Evolutionary conservation across 768 basidiomycete genomes (phyloP), one percentile per base, ranked within the genome.

Genomic region (Erythrobasidium yunnanense): DNA sequence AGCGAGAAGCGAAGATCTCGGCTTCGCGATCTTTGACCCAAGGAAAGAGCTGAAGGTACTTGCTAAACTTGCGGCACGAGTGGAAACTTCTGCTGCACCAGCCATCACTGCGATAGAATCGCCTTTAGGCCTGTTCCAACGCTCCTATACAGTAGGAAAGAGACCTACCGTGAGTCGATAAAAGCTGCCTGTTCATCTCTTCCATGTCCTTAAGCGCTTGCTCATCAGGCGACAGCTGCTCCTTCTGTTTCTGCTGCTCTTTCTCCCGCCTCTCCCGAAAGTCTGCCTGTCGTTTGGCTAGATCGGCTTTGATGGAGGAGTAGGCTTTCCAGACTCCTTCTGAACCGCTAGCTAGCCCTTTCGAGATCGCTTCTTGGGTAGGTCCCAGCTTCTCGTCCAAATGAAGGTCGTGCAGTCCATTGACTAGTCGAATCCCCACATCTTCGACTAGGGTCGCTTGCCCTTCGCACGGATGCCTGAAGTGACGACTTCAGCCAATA

Each of bases 331-430:
- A 65, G 34, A 71, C 75, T 0, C 70, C 68, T 15, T 73, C 69
- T 2, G 89, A 87, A 25, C 90, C 85, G 5, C 80, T 82, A 0
- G 80, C 81, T 51, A 91, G 71, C 0, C 89, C 90, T 32, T 85
- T 81, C 6, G 85, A 82, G 46, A 95, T 84, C 1, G 87, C 95
- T 75, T 96, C 91, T 6, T 89, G 83, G 0, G 91, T 87, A 1
- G 93, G 90, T 3, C 85, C 90, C n/a, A 95, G 82, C 71, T 91
- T 89, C 75, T 95, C 87, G 32, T 95, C 88, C 2, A 96, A 77
- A 74, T 87, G 89, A 55, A 99, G 81, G 29, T 96, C 93, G 74
- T 95, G 90, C 18, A 97, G 83, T 1, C 92, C 91, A 77, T 97
- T 92, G 65, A 87, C 84, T 25, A 99, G 81, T 8, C 92, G 85